Evolutionary conservation across 257 asterid species (phyloP), one percentile per base, ranked within the genome.

Genomic region (Prunella vulgaris): DNA sequence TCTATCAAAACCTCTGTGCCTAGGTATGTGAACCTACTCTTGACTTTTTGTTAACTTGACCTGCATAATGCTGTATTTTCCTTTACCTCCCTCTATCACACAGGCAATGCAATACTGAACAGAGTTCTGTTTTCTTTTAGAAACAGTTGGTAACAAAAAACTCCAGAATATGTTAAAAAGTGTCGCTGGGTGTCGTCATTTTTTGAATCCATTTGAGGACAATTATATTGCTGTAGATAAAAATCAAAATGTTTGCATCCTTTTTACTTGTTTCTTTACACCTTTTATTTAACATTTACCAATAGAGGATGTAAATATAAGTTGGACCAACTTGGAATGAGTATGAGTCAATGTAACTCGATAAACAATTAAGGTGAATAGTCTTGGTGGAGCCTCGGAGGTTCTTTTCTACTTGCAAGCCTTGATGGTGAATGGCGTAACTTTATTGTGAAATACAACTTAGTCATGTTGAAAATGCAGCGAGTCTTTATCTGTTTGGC

Each of bases 1-100:
- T 81, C 76, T 70, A 73, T 77, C 24, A 81, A 75, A 79, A 62
- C 70, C 74, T 83, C 96, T 65, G 79, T 94, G 35, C 84, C 96
- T n/a, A 85, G 97, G 99, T 94, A 89, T 20, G 51, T 42, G 51
- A 42, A 42, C 42, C 42, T 35, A 35, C 42, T 30, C 33, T 25
- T 25, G 25, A 33, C 35, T 46, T 56, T 48, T 67, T 35, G 21
- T 9, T 18, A 17, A 32, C 46, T 46, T 58, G 32, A 32, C 32
- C 32, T 44, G 60, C 10, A 14, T 24, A 63, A 15, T 49, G 24
- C 58, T 51, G 58, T 17, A 51, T 17, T 51, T 14, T 5, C 52
- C 52, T 44, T 44, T 44, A 44, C 20, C 20, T 44, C 51, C 3
- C 9, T n/a, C 7, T 42, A 13, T 42, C 17, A 13, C 13, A 7